Evolutionary conservation across 2,329 filamentous ascomycete genomes (phyloP).

Genomic region (Apiospora kogelbergensis): DNA sequence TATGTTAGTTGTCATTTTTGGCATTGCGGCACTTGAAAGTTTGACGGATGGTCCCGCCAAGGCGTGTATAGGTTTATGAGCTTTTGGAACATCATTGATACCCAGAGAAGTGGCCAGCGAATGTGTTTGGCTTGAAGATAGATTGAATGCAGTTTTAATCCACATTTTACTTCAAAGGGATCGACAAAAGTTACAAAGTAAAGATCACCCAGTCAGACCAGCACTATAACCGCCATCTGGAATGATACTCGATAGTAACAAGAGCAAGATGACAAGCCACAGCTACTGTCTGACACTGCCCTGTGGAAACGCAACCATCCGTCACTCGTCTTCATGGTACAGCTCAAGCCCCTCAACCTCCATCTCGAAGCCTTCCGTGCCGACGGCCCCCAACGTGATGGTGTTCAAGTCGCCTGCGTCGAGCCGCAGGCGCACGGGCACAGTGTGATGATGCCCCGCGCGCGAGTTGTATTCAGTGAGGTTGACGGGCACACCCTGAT

Average conservation of each 20-base stretch:
- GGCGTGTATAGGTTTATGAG: neutral
- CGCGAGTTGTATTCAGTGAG: slow-evolving; percentile 36
- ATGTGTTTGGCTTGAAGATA: neutral
- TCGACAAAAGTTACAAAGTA: too few relatives aligned
- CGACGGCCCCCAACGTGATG: slow-evolving; percentile 34
- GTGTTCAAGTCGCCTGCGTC: slow-evolving; percentile 32
- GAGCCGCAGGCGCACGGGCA: slow-evolving; percentile 34
- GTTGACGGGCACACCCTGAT: slow-evolving; percentile 25
- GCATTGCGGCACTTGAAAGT: neutral
- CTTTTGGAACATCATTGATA: neutral
- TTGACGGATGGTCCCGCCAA: neutral
- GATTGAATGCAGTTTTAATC: too few relatives aligned
- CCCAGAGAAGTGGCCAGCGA: neutral
- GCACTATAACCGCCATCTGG: neutral
- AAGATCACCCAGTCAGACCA: neutral
- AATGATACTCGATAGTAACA: neutral
- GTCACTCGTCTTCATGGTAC: neutral
- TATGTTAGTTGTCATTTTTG: neutral
- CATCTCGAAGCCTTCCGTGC: slow-evolving; percentile 14
- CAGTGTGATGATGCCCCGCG: slow-evolving; percentile 34
- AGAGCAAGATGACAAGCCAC: neutral
- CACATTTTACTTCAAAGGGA: neutral
- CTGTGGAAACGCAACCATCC: neutral
- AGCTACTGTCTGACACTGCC: neutral
- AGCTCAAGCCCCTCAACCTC: neutral